Base-by-base conservation (phyloP, 805 yeast species). In the Candida sanyiensis region DNA sequence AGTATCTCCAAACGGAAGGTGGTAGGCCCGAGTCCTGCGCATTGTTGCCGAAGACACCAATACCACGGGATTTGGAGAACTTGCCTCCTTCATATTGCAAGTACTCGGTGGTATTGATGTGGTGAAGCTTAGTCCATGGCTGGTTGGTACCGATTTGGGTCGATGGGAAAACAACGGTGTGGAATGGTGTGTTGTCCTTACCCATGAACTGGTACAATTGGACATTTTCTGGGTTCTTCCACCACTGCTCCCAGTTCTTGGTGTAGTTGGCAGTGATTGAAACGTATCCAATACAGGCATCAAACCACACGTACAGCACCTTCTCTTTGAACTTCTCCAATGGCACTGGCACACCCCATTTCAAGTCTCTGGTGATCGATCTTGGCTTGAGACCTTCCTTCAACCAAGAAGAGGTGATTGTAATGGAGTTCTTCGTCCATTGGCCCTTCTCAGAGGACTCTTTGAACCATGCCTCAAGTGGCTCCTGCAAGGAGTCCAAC, bases 311-410 rank as follows among this genome's bases (percentile, higher is more conserved):
- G 58, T 93, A 93, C 54, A 93, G 69, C 10, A 93, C 98, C 65
- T 93, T 93, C 39, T 87, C 81, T 50, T 82, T 78, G 67, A 72
- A 93, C 37, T 79, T 85, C 52, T 84, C 82, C 49, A 86, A 67
- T 35, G 99, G 99, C 20, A 93, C 97, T 7, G 97, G 96, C 7
- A 96, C 88, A 62, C 99, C 99, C 99, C 99, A 93, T 34, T 79
- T 79, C 58, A 93, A 74, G 61, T 93, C 99, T 69, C 99, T 81
- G 13, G 98, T 93, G 61, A 93, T 93, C 67, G 97, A 86, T 63
- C 97, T 80, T 46, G 97, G 93, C 47, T 76, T 77, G 42, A 93
- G 73, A 31, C 97, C 97, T 60, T 87, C 95, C 56, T 80, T 86
- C 55, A 89, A 72, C 99, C 99, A 93, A 12, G 89, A 80, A 45